A percentile compares a stretch with the other conserved stretches of the same genome.
These are phyloP conservation scores for Brettanomyces nanus DNA, from an alignment of 805 yeast species.

Conservation along the genomic window DNA sequence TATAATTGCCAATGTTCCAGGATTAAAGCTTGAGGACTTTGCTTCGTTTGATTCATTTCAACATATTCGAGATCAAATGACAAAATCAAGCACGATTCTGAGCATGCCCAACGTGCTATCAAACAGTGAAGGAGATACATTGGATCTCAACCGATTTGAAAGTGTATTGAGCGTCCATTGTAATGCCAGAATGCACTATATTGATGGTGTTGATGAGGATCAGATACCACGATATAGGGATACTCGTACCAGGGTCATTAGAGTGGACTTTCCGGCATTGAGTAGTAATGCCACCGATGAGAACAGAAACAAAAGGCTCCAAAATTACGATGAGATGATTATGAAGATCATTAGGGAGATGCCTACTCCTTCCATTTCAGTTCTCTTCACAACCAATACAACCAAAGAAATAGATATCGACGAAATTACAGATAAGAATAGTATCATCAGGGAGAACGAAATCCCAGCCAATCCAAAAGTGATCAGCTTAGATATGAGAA, in stretches of 20 bases:
- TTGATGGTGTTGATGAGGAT: constrained; percentile 32
- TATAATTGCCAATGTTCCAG: constrained; percentile 47
- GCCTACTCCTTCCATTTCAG: constrained; percentile 66
- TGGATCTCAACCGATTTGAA: constrained; percentile 37
- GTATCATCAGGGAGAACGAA: constrained; percentile 17
- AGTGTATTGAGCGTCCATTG: constrained; percentile 39
- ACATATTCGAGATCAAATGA: constrained; percentile 41
- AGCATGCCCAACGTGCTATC: constrained; percentile 44
- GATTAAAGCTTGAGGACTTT: constrained; percentile 40
- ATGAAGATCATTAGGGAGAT: constrained; percentile 52
- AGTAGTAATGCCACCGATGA: constrained; percentile 35
- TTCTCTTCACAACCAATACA: constrained; percentile 46
- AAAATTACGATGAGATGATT: constrained; percentile 28
- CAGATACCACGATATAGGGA: constrained; percentile 53
- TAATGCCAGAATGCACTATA: constrained; percentile 36
- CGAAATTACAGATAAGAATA: constrained; percentile 9
- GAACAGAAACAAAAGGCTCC: constrained; percentile 17
- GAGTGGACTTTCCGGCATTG: constrained; percentile 44
- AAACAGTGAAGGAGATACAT: constrained; percentile 21
- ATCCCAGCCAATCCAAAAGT: constrained; percentile 25
- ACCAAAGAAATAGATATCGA: constrained; percentile 14
- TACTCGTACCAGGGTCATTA: constrained; percentile 51
- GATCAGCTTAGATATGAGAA: constrained; percentile 25
- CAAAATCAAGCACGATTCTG: constrained; percentile 52
- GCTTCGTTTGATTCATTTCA: constrained; percentile 34